Conservation (phyloP, 305 asterid genomes). For the Solanum aculeatissimum region DNA sequence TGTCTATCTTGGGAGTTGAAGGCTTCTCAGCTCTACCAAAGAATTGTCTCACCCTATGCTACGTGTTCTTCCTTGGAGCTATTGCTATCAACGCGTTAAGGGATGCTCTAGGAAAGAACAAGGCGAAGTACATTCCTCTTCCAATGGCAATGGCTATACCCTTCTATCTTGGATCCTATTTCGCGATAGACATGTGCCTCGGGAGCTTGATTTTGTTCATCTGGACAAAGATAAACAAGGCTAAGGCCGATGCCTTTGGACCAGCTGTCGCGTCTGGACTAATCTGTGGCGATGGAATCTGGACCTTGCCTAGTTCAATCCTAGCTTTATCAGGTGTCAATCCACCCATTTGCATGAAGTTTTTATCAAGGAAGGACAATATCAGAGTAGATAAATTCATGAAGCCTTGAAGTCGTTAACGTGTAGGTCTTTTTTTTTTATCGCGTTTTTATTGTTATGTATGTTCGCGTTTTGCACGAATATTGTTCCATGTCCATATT, state of each 20-base stretch:
- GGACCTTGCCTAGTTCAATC: conserved; percentile 10
- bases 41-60: conserved; percentile 2
- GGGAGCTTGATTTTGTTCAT: conserved; percentile 8
- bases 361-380: conserved; percentile 5
- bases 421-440: neutral
- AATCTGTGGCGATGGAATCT: conserved; percentile 7
- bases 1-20: conserved; percentile 1
- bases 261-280: conserved; percentile 15
- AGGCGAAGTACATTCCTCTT: conserved; percentile 3
- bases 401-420: neutral
- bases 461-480: neutral
- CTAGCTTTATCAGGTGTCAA: conserved; percentile 6
- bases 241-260: conserved; percentile 11
- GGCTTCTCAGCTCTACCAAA: conserved; percentile 5
- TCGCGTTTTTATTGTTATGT: neutral
- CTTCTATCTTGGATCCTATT: conserved; percentile 8
- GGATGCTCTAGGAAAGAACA: neutral
- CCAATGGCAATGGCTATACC: conserved; percentile 18
- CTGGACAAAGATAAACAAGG: conserved; percentile 9
- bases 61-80: conserved; percentile 1
- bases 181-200: conserved; percentile 1
- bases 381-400: conserved; percentile 2
- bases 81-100: neutral
- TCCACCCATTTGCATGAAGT: conserved; percentile 10
- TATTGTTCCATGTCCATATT: neutral